Percentiles rank a stretch among this genome's conserved stretches.
Conservation (phyloP, 176 grass and related monocot species). For the Stipa capillata region DNA sequence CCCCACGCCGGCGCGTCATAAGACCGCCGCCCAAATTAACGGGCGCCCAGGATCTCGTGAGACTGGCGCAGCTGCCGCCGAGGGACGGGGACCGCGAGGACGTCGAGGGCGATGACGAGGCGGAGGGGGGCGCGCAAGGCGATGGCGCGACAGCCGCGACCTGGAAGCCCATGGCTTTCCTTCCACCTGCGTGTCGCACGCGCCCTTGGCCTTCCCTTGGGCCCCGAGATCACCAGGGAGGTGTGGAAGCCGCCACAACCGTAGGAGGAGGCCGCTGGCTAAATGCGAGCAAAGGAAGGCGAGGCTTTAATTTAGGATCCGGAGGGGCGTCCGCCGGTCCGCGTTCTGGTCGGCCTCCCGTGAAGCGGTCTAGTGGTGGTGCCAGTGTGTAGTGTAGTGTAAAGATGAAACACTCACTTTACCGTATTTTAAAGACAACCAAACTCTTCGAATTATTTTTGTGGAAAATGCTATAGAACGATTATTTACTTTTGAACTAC, state of each 20-base stretch:
- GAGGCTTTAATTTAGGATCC: constrained; percentile 21
- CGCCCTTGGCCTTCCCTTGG: background rate
- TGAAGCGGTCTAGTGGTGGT: background rate
- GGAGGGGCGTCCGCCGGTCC: constrained; percentile 17
- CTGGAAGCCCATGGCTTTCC: constrained; percentile 30
- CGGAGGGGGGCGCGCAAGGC: constrained; percentile 9
- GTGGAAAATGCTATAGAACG: too few species aligned
- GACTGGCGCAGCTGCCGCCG: background rate
- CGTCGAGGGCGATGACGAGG: constrained; percentile 20
- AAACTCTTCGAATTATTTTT: background rate
- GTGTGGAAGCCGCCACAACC: constrained; percentile 11
- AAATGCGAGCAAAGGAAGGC: background rate
- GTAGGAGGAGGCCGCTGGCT: constrained; percentile 1
- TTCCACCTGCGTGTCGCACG: background rate
- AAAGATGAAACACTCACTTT: background rate
- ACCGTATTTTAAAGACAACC: background rate
- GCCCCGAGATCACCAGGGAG: constrained; percentile 13
- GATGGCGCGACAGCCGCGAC: constrained; percentile 23
- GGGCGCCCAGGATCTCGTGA: constrained; percentile 28
- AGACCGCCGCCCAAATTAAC: background rate
- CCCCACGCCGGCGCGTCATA: background rate
- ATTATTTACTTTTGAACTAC: too few species aligned
- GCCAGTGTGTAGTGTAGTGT: background rate
- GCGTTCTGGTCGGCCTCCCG: background rate
- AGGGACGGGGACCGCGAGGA: constrained; percentile 33